phyloP scores from a whole-genome alignment of 78 protist genomes.

The slime mould (Dictyostelium discoideum) region DNA sequence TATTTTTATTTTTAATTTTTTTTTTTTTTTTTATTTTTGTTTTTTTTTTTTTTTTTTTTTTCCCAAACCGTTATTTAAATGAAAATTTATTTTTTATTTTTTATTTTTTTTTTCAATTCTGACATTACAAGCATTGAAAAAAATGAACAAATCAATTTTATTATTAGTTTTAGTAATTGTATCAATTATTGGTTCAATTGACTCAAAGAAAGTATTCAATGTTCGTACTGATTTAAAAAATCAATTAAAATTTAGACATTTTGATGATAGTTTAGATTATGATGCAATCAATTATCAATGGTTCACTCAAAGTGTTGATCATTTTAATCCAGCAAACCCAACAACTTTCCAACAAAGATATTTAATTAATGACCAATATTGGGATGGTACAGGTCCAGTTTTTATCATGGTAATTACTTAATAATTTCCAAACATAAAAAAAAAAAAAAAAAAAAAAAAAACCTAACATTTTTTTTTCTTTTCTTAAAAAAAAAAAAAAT shows the following conservation, averaged over 20 bases:
- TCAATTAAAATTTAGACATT: neutral
- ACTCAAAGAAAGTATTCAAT: constrained; percentile 17
- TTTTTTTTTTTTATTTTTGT: neutral
- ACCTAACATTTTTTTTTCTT: too few species aligned
- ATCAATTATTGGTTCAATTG: constrained; percentile 10
- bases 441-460: too few species aligned
- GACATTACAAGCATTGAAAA: too few species aligned
- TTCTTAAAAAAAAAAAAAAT: neutral
- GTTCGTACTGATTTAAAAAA: neutral
- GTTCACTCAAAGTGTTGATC: constrained; percentile 71
- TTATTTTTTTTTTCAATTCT: neutral
- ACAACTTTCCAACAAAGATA: constrained; percentile 73
- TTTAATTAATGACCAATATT: constrained; percentile 52
- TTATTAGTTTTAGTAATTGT: neutral
- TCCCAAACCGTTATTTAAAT: neutral
- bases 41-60: neutral
- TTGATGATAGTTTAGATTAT: neutral
- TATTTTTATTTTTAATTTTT: neutral
- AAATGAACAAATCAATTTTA: constrained; percentile 20
- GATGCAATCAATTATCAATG: constrained; percentile 38
- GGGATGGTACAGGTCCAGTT: constrained; percentile 64
- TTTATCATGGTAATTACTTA: constrained; percentile 25
- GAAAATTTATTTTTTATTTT: neutral
- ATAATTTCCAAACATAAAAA: too few species aligned
- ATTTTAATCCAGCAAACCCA: constrained; percentile 17